Conservation (phyloP, 2,329 filamentous ascomycete genomes). For the Thermoascus crustaceus region DNA sequence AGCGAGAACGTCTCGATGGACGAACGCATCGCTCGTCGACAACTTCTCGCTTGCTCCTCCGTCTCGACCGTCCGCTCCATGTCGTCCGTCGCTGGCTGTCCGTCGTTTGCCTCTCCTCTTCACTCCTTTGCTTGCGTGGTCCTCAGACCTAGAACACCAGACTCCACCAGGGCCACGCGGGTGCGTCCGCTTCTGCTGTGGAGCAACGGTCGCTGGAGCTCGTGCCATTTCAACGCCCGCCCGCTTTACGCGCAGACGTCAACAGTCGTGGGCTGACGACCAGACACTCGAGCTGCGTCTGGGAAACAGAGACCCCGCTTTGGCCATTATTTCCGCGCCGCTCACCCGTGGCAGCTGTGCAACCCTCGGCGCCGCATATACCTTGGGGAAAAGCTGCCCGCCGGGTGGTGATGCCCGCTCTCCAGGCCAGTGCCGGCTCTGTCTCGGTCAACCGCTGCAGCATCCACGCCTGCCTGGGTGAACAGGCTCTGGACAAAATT, state of each 20-base stretch:
- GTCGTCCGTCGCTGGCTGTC: too few relatives aligned
- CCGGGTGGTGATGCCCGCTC: conserved; percentile 1
- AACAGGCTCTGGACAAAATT: background rate
- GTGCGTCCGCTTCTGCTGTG: background rate
- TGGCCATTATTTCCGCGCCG: too few relatives aligned
- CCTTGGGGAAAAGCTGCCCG: background rate
- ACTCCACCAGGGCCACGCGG: conserved; percentile 1
- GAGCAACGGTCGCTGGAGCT: background rate
- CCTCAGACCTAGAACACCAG: background rate
- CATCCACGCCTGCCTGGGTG: background rate
- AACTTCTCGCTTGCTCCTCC: too few relatives aligned
- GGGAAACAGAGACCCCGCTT: too few relatives aligned
- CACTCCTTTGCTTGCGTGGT: conserved; percentile 12
- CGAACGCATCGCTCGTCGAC: too few relatives aligned
- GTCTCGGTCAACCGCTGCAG: background rate
- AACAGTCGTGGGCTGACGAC: background rate
- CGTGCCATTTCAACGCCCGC: background rate
- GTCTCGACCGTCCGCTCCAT: too few relatives aligned
- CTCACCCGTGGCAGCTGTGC: background rate
- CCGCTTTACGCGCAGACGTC: background rate
- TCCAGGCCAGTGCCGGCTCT: background rate
- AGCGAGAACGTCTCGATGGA: too few relatives aligned
- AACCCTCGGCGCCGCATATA: too few relatives aligned
- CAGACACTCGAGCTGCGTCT: background rate
- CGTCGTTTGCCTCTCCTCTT: too few relatives aligned